These are phyloP conservation scores for Thalassiosira oceanica DNA, from an alignment of 352 stramenopile species.

Conservation along the genomic window DNA sequence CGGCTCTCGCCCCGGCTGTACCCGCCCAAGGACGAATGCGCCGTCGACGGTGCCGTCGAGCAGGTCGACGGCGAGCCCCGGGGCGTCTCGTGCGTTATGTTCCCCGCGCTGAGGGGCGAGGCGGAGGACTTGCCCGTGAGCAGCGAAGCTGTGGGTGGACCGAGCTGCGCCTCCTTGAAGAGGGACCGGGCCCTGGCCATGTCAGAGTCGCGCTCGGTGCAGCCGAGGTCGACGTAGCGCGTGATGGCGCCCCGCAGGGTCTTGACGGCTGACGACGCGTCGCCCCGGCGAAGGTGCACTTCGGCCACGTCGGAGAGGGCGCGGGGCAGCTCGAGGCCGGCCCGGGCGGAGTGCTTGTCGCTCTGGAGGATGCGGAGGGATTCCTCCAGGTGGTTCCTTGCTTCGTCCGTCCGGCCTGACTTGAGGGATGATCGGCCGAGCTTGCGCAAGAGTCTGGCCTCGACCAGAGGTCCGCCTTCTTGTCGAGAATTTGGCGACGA, in stretches of 20 bases:
- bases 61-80: neutral
- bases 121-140: too few species aligned
- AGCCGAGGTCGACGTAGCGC: constrained; percentile 25
- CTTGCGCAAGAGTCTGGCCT: constrained; percentile 30
- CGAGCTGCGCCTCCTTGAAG: constrained; percentile 20
- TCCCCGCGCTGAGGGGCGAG: neutral
- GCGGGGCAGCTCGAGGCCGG: constrained; percentile 9
- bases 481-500: neutral
- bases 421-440: constrained; percentile 26
- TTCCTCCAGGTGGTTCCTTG: constrained; percentile 30
- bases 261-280: constrained; percentile 30
- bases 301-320: constrained; percentile 31
- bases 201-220: constrained; percentile 24
- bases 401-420: constrained; percentile 15
- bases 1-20: neutral
- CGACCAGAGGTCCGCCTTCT: constrained; percentile 1
- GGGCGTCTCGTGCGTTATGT: neutral
- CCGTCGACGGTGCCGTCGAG: constrained; percentile 12
- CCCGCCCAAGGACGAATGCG: constrained; percentile 3
- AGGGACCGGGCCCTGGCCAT: constrained; percentile 30
- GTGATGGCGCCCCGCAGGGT: constrained; percentile 31
- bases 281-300: constrained; percentile 16
- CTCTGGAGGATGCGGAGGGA: constrained; percentile 21
- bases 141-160: too few species aligned
- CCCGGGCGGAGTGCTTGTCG: neutral